Evolutionary conservation across 352 stramenopile species (phyloP), one percentile per base, ranked within the genome.

Genomic region (Phytophthora idaei): DNA sequence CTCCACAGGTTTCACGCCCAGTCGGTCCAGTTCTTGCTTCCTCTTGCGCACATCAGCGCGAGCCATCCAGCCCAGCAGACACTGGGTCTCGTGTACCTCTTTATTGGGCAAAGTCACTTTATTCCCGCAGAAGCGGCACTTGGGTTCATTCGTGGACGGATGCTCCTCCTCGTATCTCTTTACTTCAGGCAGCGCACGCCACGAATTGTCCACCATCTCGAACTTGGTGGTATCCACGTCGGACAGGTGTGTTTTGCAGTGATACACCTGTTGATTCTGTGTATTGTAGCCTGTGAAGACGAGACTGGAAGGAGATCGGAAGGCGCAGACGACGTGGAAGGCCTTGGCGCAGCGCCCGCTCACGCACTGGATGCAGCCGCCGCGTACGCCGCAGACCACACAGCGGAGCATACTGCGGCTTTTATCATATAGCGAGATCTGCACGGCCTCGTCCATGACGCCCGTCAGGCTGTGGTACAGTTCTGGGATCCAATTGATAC

Each of bases 281-380:
- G 60, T 58, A 54, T 93, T 94, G 68, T 93, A 92, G 27, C 89
- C 89, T n/a, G 85, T 96, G 60, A 91, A 96, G 60, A 95, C 67
- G 29, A 87, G 51, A 34, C 49, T 80, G 6, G 86, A 93, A 0
- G 83, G 86, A 28, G 83, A 69, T 5, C 87, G 84, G 63, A 95
- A 81, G 2, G 87, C 89, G 56, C 90, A 97, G 5, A 90, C 62
- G 5, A 93, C 81, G 59, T 97, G 90, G 71, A 95, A 97, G 14
- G 89, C 64, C 51, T 80, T 81, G 44, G 89, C 77, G 53, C 90
- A 97, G 28, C 89, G 86, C 0, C 88, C 89, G 44, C 84, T 94
- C 11, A 93, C 74, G 59, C 90, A 97, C 69, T 97, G 90, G 57
- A 97, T 96, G 64, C 89, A 97, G 6, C 82, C 84, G 51, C 90